Percentiles rank a stretch among this genome's conserved stretches.
Conservation (phyloP, 305 asterid genomes). For the Caryopteris hybrid region DNA sequence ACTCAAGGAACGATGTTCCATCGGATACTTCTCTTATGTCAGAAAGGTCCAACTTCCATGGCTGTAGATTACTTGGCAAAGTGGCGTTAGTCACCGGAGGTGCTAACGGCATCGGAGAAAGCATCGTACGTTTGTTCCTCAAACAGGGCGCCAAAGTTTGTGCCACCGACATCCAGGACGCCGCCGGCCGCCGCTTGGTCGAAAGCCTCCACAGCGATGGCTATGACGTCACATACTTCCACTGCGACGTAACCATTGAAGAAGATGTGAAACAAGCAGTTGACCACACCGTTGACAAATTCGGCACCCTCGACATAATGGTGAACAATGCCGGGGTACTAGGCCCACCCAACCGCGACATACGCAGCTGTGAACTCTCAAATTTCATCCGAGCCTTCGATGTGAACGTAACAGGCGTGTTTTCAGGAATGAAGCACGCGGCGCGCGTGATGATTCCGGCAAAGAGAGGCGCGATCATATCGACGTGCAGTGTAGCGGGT, state of each 20-base stretch:
- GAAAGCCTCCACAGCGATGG: slow-evolving; percentile 25
- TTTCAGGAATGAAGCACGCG: slow-evolving; percentile 79
- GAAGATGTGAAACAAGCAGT: slow-evolving; percentile 55
- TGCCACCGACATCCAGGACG: slow-evolving; percentile 58
- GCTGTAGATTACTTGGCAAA: slow-evolving; percentile 64
- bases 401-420: slow-evolving; percentile 62
- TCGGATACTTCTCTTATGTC: no score
- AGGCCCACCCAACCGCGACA: slow-evolving; percentile 56
- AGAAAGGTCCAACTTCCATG: no score
- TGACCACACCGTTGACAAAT: slow-evolving; percentile 47
- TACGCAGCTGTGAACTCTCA: slow-evolving; percentile 43
- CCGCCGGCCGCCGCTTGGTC: slow-evolving; percentile 40
- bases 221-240: slow-evolving; percentile 28
- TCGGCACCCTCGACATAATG: slow-evolving; percentile 65
- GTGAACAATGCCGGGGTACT: slow-evolving; percentile 63
- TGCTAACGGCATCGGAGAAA: slow-evolving; percentile 76
- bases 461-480: slow-evolving; percentile 39
- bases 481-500: slow-evolving; percentile 48
- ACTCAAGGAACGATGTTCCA: no score
- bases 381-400: slow-evolving; percentile 45
- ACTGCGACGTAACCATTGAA: slow-evolving; percentile 59
- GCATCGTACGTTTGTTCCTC: slow-evolving; percentile 60
- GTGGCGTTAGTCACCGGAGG: slow-evolving; percentile 90
- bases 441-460: slow-evolving; percentile 76
- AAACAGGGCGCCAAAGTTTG: slow-evolving; percentile 78